A percentile compares a stretch with the other conserved stretches of the same genome.
Evolutionary conservation across 192 early-diverging fungal genomes (phyloP).

Genomic region (Coemansia sp.): DNA sequence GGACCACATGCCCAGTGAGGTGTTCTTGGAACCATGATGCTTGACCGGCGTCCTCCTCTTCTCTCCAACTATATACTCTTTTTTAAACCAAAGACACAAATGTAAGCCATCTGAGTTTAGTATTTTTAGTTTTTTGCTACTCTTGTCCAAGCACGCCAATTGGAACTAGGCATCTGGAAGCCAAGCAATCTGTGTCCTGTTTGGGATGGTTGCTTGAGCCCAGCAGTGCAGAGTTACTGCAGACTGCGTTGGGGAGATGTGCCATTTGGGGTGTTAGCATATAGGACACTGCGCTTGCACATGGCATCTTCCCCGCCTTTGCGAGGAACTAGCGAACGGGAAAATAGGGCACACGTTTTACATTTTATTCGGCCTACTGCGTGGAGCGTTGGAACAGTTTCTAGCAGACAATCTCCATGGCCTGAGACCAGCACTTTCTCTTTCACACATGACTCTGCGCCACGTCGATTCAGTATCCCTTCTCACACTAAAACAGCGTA

Average conservation of each 20-base stretch:
- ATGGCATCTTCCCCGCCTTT: neutral
- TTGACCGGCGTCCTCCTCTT: neutral
- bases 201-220: no score
- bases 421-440: neutral
- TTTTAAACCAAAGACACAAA: neutral
- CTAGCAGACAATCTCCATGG: constrained; percentile 3
- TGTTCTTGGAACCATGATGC: neutral
- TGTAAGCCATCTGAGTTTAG: neutral
- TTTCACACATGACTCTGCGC: neutral
- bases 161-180: neutral
- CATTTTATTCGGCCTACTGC: constrained; percentile 8
- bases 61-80: constrained; percentile 4
- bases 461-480: constrained; percentile 5
- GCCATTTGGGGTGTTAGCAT: neutral
- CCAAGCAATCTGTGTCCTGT: neutral
- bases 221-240: no score
- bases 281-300: neutral
- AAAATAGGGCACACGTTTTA: constrained; percentile 3
- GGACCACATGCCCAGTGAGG: neutral
- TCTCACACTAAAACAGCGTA: neutral
- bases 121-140: neutral
- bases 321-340: neutral
- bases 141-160: neutral
- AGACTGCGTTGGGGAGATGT: neutral
- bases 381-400: neutral